These are phyloP conservation scores for Ceratocystis papillata DNA, from an alignment of 2,329 filamentous ascomycete genomes.

Conservation along the genomic window DNA sequence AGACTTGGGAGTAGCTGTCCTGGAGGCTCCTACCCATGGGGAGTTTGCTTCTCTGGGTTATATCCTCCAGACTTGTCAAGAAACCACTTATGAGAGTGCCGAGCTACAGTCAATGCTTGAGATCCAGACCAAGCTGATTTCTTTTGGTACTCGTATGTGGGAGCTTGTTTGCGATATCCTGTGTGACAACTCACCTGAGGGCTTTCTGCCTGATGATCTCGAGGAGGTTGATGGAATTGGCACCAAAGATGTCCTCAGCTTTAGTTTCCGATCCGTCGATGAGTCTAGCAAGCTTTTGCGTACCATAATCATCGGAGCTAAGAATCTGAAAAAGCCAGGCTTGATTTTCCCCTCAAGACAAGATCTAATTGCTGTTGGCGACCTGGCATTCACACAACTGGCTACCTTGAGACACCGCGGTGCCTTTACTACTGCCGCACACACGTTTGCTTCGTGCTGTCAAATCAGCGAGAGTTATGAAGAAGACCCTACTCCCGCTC, in stretches of 20 bases:
- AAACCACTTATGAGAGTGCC: constrained; percentile 21
- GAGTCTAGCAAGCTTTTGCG: constrained; percentile 75
- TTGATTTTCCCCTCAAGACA: constrained; percentile 40
- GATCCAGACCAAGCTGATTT: constrained; percentile 31
- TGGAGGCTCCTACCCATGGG: constrained; percentile 57
- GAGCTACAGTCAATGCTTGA: constrained; percentile 21
- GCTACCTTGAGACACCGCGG: constrained; percentile 77
- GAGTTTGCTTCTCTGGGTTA: constrained; percentile 53
- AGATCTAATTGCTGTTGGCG: constrained; percentile 56
- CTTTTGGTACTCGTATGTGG: constrained; percentile 63
- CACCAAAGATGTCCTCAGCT: constrained; percentile 84
- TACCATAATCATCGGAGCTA: constrained; percentile 46
- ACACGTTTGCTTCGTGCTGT: constrained; percentile 76
- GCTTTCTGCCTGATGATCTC: constrained; percentile 67
- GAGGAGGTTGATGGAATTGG: constrained; percentile 59
- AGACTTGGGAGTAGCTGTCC: constrained; percentile 56
- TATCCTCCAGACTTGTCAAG: constrained; percentile 25
- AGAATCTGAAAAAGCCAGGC: constrained; percentile 37
- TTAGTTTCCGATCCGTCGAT: constrained; percentile 89
- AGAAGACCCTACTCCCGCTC: constrained; percentile 26
- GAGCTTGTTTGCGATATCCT: constrained; percentile 61
- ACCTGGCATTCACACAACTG: constrained; percentile 70
- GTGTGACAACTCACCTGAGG: constrained; percentile 91
- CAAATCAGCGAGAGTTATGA: constrained; percentile 45
- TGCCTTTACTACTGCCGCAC: constrained; percentile 84